Evolutionary conservation across 164 flowering plant species (phyloP).

Genomic region (Nymphaea colorata): DNA sequence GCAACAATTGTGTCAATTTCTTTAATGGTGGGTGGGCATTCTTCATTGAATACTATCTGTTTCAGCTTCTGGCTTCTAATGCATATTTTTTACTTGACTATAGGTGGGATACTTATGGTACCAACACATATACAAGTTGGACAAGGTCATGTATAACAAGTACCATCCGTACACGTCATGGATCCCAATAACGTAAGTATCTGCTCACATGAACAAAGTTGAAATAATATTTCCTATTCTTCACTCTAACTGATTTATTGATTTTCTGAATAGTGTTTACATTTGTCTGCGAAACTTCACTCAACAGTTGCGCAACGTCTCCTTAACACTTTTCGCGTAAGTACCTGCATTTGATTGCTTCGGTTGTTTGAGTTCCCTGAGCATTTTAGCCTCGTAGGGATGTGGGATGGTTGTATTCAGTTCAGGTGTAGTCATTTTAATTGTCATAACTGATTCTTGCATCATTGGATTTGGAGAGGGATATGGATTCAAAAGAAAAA

Average conservation of each 20-base stretch:
- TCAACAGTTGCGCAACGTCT: constrained; percentile 73
- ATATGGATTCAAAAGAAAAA: neutral
- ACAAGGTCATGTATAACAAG: constrained; percentile 82
- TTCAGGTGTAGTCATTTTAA: neutral
- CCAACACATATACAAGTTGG: constrained; percentile 89
- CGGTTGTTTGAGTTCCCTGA: neutral
- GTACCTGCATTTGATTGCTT: constrained; percentile 10
- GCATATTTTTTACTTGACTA: constrained; percentile 2
- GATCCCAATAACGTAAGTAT: constrained; percentile 95
- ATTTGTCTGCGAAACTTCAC: constrained; percentile 89
- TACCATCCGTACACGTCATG: constrained; percentile 96
- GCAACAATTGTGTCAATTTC: constrained; percentile 48
- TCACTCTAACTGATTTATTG: neutral
- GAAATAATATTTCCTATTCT: neutral
- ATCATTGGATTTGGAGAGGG: neutral
- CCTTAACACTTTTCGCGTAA: constrained; percentile 92
- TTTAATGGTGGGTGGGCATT: constrained; percentile 42
- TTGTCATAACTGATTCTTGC: neutral
- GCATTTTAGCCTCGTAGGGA: neutral
- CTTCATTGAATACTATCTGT: neutral
- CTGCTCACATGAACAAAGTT: neutral
- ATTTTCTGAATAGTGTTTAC: constrained; percentile 54
- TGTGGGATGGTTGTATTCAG: neutral
- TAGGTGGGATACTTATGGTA: constrained; percentile 91
- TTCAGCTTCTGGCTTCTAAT: constrained; percentile 1